A percentile compares a stretch with the other conserved stretches of the same genome.
Evolutionary conservation across 73 alveolate species (phyloP).

Genomic region (Blepharisma stoltei): DNA sequence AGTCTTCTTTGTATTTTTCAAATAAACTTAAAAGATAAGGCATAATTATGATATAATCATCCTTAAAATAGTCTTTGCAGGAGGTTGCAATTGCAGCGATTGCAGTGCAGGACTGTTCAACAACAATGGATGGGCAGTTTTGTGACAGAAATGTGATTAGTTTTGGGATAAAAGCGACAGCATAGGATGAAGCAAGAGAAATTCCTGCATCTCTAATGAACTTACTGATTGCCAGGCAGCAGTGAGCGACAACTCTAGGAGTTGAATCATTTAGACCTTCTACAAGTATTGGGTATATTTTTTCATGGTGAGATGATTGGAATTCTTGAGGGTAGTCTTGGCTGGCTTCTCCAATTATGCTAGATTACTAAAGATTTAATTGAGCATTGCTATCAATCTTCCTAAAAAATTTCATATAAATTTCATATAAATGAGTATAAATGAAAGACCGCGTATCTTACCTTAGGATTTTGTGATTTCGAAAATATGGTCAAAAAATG

Average conservation of each 20-base stretch:
- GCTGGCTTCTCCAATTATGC: slow-evolving; percentile 82
- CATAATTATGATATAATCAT: not conserved
- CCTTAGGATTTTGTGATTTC: slow-evolving; percentile 57
- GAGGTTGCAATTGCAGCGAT: slow-evolving; percentile 58
- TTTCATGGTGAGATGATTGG: slow-evolving; percentile 75
- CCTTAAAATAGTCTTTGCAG: slow-evolving; percentile 31
- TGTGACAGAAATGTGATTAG: slow-evolving; percentile 27
- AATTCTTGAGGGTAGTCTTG: slow-evolving; percentile 88
- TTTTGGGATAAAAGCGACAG: slow-evolving; percentile 32
- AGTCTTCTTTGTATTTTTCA: slow-evolving; percentile 14
- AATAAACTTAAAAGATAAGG: not conserved
- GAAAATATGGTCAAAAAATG: slow-evolving; percentile 48
- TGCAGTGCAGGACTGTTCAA: slow-evolving; percentile 63
- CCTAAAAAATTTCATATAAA: too few relatives aligned
- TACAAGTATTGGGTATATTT: slow-evolving; percentile 69
- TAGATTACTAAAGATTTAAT: too few relatives aligned
- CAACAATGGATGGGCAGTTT: slow-evolving; percentile 44
- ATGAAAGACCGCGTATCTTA: slow-evolving; percentile 90
- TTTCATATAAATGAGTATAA: too few relatives aligned
- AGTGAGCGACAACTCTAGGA: slow-evolving; percentile 85
- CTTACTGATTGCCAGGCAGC: slow-evolving; percentile 82
- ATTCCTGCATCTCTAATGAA: slow-evolving; percentile 72
- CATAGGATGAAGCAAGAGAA: slow-evolving; percentile 17
- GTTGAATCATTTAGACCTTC: slow-evolving; percentile 65
- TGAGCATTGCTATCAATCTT: too few relatives aligned